Base-by-base conservation (phyloP, 129 eudicot species). In the Oenanthe sinensis region DNA sequence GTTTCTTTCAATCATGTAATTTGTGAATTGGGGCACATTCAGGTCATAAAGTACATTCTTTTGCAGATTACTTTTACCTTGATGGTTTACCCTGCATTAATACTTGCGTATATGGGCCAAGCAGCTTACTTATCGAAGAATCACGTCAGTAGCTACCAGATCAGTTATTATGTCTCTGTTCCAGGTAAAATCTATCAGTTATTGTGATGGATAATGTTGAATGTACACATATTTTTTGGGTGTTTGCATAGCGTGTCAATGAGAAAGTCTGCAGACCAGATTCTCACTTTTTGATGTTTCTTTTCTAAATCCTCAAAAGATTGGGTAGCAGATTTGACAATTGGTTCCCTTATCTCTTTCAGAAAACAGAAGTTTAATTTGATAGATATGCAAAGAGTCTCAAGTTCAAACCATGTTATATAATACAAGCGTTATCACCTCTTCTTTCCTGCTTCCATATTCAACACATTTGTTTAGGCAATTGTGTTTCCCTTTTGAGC, bases 101-200 rank as follows among this genome's bases (percentile, higher is more conserved):
- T 91, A 85, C 89, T 93, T 75, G 97, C 91, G 39, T 93, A 93
- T 74, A 93, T 93, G 98, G 98, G 98, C 67, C 97, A 93, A 89
- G 98, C 98, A 69, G 98, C 98, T 46, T 93, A 85, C 87, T 77
- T 93, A 80, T 93, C 98, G 30, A 91, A 43, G 86, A 89, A 93
- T 80, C 98, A 93, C 81, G 82, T 80, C 49, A 85, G 85, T 42
- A 81, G 81, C 26, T 82, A 87, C 80, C 82, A 82, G 46, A 93
- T 93, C 24, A 82, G 93, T 49, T 93, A 85, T 85, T 93, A 93
- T 78, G 96, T 93, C 42, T 89, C 97, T 10, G 98, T 93, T 74
- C 98, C 98, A 87, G 97, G 98, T 93, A 89, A 76, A 42, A 40
- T 22, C 50, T 58, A 5, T 28, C n/a, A 46, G 71, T 63, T 71